Base-by-base conservation (phyloP, 1,284 basidiomycete genomes). In the Leccinum huronense region DNA sequence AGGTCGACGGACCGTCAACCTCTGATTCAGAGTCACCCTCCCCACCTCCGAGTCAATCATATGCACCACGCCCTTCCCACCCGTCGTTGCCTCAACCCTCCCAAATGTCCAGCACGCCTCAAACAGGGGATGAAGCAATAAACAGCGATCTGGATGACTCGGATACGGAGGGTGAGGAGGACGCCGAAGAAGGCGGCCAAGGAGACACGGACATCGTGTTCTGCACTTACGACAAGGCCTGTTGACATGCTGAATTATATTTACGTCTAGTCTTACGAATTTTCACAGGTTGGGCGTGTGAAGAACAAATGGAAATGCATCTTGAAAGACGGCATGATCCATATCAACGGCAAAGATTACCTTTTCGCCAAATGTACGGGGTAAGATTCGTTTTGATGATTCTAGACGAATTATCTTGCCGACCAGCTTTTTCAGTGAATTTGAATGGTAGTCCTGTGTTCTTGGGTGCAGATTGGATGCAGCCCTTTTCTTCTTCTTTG, bases 231-330 rank as follows among this genome's bases (percentile, higher is more conserved):
- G 97, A 99, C 78, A 99, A 99, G 88, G 96, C 95, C 81, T 63
- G 27, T 53, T 48, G 55, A 5, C 55, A 30, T 59, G 60, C 34
- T 45, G 11, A 16, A 42, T 16, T 64, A 6, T 19, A 27, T 61
- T 27, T 45, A 8, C 40, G 5, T 3, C 42, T 11, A 19, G 42
- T 56, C 66, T 58, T 57, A 63, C 61, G 60, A 30, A 55, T 19
- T 59, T 59, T 10, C 5, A 34, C 67, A 96, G 95, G 95, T 98
- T 42, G 94, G 96, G 64, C 86, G 97, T 23, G 96, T 98, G 34
- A 98, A 98, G 81, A 99, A 98, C 83, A 99, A 98, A 82, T 99
- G 97, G 97, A 99, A 99, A 83, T 97, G 96, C 66, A 90, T 95
- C n/a, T 86, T 99, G 66, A 97, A 97, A 79, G 97, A 99, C 72